Conservation (phyloP, 1,139 yeast species). For the Tardiomyces blankii region DNA sequence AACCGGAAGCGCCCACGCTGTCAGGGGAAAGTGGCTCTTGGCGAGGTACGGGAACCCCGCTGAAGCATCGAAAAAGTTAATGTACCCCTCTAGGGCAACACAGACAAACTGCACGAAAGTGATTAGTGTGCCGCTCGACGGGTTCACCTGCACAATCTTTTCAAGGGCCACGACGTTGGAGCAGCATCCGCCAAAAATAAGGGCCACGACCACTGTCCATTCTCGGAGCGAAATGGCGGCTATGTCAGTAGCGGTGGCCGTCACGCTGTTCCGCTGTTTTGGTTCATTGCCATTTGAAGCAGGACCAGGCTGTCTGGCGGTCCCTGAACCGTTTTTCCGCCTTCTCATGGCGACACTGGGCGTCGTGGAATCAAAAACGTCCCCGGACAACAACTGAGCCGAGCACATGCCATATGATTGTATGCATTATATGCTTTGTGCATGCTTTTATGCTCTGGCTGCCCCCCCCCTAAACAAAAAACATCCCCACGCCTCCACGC, state of each 20-base stretch:
- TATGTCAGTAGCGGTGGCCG: background rate
- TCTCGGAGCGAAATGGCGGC: background rate
- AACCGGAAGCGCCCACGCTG: slow-evolving; percentile 39
- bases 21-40: slow-evolving; percentile 33
- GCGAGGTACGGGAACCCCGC: slow-evolving; percentile 19
- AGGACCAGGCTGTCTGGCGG: background rate
- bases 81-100: slow-evolving; percentile 37
- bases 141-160: slow-evolving; percentile 32
- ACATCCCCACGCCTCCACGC: background rate
- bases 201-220: slow-evolving; percentile 13
- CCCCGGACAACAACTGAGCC: too few relatives aligned
- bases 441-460: too few relatives aligned
- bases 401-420: too few relatives aligned
- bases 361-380: background rate
- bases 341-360: background rate
- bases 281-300: background rate
- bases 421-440: too few relatives aligned
- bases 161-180: slow-evolving; percentile 57
- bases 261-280: background rate
- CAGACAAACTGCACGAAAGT: slow-evolving; percentile 53
- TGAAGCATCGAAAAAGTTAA: slow-evolving; percentile 26
- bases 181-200: slow-evolving; percentile 68
- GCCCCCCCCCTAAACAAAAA: too few relatives aligned
- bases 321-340: background rate
- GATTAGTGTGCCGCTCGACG: slow-evolving; percentile 38